Percentiles rank a stretch among this genome's conserved stretches.
Evolutionary conservation across 2,329 filamentous ascomycete species (phyloP).

Genomic region (Fusarium foetens): DNA sequence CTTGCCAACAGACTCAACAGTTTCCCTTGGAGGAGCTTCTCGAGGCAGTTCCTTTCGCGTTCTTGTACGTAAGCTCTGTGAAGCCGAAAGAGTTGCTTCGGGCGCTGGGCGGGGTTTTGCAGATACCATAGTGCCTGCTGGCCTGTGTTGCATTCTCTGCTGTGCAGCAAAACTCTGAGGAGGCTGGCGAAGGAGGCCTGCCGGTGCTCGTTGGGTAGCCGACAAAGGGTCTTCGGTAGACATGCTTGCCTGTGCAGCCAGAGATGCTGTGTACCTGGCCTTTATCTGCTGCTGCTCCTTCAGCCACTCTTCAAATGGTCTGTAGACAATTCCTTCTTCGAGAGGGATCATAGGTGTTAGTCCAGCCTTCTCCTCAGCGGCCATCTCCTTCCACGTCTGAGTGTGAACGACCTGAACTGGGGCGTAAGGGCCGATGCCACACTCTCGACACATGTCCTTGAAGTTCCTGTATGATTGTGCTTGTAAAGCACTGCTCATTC

Average conservation of each 20-base stretch:
- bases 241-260: constrained; percentile 42
- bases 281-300: constrained; percentile 61
- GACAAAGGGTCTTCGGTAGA: constrained; percentile 51
- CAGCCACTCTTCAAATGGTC: constrained; percentile 70
- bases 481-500: constrained; percentile 57
- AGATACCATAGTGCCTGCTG: constrained; percentile 44
- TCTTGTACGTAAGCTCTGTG: constrained; percentile 47
- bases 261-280: constrained; percentile 46
- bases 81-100: constrained; percentile 39
- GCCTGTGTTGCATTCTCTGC: constrained; percentile 67
- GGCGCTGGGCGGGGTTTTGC: constrained; percentile 42
- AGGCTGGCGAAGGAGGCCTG: constrained; percentile 61
- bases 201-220: constrained; percentile 49
- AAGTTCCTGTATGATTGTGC: constrained; percentile 62
- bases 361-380: constrained; percentile 73
- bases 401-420: constrained; percentile 59
- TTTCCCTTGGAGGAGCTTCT: constrained; percentile 39
- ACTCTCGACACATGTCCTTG: constrained; percentile 66
- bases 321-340: constrained; percentile 70
- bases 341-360: constrained; percentile 72
- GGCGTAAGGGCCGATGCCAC: constrained; percentile 67
- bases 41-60: constrained; percentile 44
- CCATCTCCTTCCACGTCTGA: constrained; percentile 73
- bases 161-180: constrained; percentile 75
- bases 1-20: constrained; percentile 39